phyloP scores from a whole-genome alignment of 2,329 filamentous ascomycete species.

The Cladorrhinum sp. region DNA sequence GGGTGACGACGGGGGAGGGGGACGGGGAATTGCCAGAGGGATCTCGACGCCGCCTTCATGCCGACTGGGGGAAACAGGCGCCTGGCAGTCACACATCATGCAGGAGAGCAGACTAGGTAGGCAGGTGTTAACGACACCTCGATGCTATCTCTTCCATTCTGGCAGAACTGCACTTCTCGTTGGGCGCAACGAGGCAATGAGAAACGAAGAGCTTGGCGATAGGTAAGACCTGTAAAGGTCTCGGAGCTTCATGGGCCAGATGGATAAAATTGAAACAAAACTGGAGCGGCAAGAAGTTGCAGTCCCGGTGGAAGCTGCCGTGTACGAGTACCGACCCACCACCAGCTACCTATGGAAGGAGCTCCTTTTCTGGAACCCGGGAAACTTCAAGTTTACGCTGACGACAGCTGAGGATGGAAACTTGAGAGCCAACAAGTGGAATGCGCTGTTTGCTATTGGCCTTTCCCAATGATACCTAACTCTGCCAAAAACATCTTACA shows the following conservation, averaged over 20 bases:
- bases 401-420: too few species aligned
- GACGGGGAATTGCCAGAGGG: not conserved
- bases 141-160: not conserved
- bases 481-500: not conserved
- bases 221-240: not conserved
- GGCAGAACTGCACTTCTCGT: not conserved
- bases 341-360: too few species aligned
- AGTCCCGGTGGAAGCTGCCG: too few species aligned
- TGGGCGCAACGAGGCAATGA: not conserved
- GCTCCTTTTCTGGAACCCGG: too few species aligned
- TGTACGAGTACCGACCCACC: too few species aligned
- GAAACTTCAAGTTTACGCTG: too few species aligned
- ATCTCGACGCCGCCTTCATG: slow-evolving; percentile 2
- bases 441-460: not conserved
- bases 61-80: not conserved
- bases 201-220: not conserved
- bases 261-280: too few species aligned
- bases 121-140: slow-evolving; percentile 7
- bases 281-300: too few species aligned
- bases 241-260: too few species aligned
- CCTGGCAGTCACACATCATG: slow-evolving; percentile 1
- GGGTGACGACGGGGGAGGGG: not conserved
- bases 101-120: slow-evolving; percentile 2
- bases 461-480: not conserved
- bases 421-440: too few species aligned